Percentiles rank a stretch among this genome's conserved stretches.
phyloP scores from a whole-genome alignment of 192 early-diverging fungal genomes.

The Entomortierella beljakovae region DNA sequence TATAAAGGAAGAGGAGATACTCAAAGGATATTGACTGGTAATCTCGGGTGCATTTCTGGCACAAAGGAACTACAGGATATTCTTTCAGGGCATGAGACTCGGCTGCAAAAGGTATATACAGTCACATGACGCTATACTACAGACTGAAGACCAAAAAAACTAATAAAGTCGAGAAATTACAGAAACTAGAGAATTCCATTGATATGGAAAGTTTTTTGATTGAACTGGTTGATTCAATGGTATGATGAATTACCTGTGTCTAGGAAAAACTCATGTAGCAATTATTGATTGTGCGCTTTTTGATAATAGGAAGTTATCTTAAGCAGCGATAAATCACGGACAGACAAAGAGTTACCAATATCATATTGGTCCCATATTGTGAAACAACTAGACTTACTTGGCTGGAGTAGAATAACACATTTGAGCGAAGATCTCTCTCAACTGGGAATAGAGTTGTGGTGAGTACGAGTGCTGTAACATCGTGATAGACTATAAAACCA shows the following conservation, averaged over 20 bases:
- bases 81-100: constrained; percentile 27
- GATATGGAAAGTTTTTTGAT: constrained; percentile 40
- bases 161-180: not conserved
- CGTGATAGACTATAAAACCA: no score
- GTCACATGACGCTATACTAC: not conserved
- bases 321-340: constrained; percentile 1
- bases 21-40: constrained; percentile 2
- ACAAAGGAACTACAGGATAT: constrained; percentile 36
- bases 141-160: not conserved
- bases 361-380: constrained; percentile 31
- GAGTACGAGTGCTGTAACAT: not conserved
- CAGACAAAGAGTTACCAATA: constrained; percentile 3
- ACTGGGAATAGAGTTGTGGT: constrained; percentile 30
- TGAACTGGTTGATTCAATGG: constrained; percentile 36
- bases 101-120: constrained; percentile 35
- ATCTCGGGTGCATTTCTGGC: constrained; percentile 15
- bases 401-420: constrained; percentile 31
- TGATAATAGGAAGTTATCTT: constrained; percentile 27
- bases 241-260: not conserved
- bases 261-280: constrained; percentile 9
- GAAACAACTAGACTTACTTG: constrained; percentile 35
- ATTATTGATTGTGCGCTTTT: constrained; percentile 18
- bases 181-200: constrained; percentile 44
- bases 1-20: not conserved
- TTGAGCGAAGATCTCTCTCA: constrained; percentile 19